A percentile compares a stretch with the other conserved stretches of the same genome.
Evolutionary conservation across 1,284 basidiomycete species (phyloP).

Genomic region (Melanopsichium pennsylvanicum): DNA sequence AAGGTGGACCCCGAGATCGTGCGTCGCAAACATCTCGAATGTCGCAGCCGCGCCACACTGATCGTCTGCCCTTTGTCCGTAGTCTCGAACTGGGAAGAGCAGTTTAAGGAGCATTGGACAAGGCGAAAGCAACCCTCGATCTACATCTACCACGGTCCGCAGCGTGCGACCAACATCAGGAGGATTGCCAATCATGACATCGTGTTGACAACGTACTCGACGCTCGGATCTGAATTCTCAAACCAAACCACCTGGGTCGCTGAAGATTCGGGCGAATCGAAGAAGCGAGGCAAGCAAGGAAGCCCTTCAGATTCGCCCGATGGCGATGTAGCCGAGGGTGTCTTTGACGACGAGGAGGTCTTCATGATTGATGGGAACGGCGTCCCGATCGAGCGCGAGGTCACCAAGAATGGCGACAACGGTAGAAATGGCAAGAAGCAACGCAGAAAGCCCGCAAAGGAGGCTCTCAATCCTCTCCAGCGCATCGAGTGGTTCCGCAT

Average conservation of each 20-base stretch:
- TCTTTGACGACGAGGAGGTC: constrained; percentile 69
- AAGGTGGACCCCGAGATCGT: constrained; percentile 67
- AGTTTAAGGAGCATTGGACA: constrained; percentile 83
- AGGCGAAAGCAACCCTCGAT: constrained; percentile 68
- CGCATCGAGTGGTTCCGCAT: constrained; percentile 97
- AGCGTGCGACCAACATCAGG: constrained; percentile 81
- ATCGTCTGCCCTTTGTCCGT: constrained; percentile 96
- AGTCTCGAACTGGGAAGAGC: constrained; percentile 98
- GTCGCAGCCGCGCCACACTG: constrained; percentile 84
- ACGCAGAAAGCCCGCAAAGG: constrained; percentile 68
- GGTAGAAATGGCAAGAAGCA: constrained; percentile 67
- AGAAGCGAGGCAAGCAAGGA: constrained; percentile 24
- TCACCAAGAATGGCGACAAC: constrained; percentile 1
- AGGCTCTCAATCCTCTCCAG: constrained; percentile 86
- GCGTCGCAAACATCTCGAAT: constrained; percentile 53
- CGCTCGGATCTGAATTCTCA: constrained; percentile 91
- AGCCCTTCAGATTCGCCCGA: constrained; percentile 2
- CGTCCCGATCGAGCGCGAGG: constrained; percentile 18
- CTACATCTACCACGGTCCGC: constrained; percentile 94
- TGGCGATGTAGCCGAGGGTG: constrained; percentile 59
- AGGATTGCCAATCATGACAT: constrained; percentile 93
- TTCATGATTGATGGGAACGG: constrained; percentile 77
- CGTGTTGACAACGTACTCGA: constrained; percentile 96
- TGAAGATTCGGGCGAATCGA: constrained; percentile 21
- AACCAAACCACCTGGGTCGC: constrained; percentile 73